Evolutionary conservation across 352 stramenopile genomes (phyloP), one percentile per base, ranked within the genome.

Genomic region (Phytophthora pluvialis): DNA sequence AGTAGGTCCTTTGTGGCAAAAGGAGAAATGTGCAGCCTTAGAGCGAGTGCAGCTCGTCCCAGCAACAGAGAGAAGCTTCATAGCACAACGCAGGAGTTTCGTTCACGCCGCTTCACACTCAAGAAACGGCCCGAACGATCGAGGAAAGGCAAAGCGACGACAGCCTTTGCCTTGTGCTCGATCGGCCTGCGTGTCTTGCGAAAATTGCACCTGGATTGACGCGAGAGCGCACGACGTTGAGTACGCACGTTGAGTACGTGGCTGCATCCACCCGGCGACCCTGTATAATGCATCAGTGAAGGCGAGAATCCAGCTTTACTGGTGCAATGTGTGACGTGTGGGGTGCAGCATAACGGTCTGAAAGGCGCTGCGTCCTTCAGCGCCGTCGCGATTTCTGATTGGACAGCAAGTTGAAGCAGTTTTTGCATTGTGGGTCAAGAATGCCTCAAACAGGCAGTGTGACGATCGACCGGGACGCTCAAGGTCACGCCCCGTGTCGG

Each of bases 1-100:
- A 59, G 66, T 67, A 40, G 12, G 46, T 70, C 65, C 63, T 72
- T 69, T 45, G 48, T 25, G 44, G 63, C 36, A 61, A 76, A 73
- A 76, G 64, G 53, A 67, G 33, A 63, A 76, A 56, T 76, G 68
- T 26, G 50, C 8, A 53, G 13, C 40, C 10, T 16, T 32, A 16
- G 15, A 32, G 9, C n/a, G 6, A 25, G 38, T 29, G 39, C 10
- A 39, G 31, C 4, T 7, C 15, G 50, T 4, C n/a, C n/a, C 13
- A 40, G 35, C 36, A n/a, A 16, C 4, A 50, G 8, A 18, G 31
- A 28, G 32, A 32, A 55, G n/a, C 38, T 35, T 26, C 18, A 18
- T 12, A 49, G 36, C 26, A 16, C 7, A 29, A 25, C 7, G 26
- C 1, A 70, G 62, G 26, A 31, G 55, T 70, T 70, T 65, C 54